Conservation (phyloP, 2,329 filamentous ascomycete genomes). For the Cordyceps pruinosa region DNA sequence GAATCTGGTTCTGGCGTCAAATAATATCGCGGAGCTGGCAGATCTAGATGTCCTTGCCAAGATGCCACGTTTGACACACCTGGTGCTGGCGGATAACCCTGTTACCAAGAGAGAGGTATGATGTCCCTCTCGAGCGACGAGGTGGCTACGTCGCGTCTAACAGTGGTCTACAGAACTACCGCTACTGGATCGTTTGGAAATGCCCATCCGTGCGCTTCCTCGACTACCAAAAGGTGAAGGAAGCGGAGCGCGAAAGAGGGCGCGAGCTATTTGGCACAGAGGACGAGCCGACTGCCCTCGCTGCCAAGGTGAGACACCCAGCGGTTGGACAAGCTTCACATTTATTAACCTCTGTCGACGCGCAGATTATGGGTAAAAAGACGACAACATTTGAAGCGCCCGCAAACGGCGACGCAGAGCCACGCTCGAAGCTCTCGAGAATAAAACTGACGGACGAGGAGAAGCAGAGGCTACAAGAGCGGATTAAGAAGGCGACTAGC, state of each 20-base stretch:
- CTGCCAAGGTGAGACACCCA: slow-evolving; percentile 50
- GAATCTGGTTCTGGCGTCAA: slow-evolving; percentile 76
- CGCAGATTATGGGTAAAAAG: slow-evolving; percentile 74
- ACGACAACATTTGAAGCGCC: slow-evolving; percentile 62
- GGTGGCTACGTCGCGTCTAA: neutral
- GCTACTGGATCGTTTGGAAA: slow-evolving; percentile 84
- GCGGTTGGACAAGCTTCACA: neutral
- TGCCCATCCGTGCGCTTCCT: slow-evolving; percentile 81
- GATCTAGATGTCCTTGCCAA: slow-evolving; percentile 75
- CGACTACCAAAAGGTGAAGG: slow-evolving; percentile 87
- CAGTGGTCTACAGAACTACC: slow-evolving; percentile 65
- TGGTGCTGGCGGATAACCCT: slow-evolving; percentile 80
- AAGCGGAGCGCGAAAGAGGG: slow-evolving; percentile 71
- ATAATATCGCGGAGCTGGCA: slow-evolving; percentile 74
- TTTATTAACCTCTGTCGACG: neutral
- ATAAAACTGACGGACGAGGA: slow-evolving; percentile 85
- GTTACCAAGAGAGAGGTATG: slow-evolving; percentile 86
- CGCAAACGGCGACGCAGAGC: slow-evolving; percentile 35
- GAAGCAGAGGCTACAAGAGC: slow-evolving; percentile 73
- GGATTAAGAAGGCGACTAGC: slow-evolving; percentile 83
- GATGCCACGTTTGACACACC: slow-evolving; percentile 66
- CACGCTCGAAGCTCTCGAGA: slow-evolving; percentile 59
- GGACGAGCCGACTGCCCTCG: slow-evolving; percentile 72
- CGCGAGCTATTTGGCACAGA: slow-evolving; percentile 75
- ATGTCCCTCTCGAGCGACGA: neutral